Evolutionary conservation across 2,329 filamentous ascomycete species (phyloP), one percentile per base, ranked within the genome.

Genomic region (Colletotrichum endophyticum): DNA sequence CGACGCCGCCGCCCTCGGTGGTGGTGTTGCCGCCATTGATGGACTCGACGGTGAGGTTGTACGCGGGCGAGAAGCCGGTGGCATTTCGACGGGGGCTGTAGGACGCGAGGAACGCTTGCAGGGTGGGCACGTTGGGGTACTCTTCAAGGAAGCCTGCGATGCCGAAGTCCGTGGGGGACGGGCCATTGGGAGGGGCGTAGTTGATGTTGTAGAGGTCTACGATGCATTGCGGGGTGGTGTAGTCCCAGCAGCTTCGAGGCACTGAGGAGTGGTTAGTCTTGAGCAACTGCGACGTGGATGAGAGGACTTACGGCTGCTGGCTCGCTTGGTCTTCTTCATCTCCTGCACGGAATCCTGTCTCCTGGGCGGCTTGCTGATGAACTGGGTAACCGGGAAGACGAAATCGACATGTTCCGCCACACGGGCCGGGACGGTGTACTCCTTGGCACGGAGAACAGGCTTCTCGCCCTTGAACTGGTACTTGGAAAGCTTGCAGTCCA

Each of bases 321-420:
- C 28, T 32, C 70, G 25, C 34, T 72, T 72, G 9, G 57, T 57
- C n/a, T 67, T 72, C 57, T 62, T 71, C n/a, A 30, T 61, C 13
- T n/a, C 76, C 6, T 74, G 78, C 15, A 76, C 82, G 70, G 75
- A 80, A 22, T 79, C 76, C 39, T 82, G 81, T 66, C 81, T 82
- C 66, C 80, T 84, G 3, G 87, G 87, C 4, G 84, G 82, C 85
- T 56, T 57, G 39, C 5, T 56, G 7, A 89, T 87, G 73, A 90
- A 90, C 82, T 90, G 87, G 73, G 84, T 82, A 57, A 90, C 80
- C 0, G 89, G 89, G 56, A 88, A 85, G 32, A 90, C 82, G 76
- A 90, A 90, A 70, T 84, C 84, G 70, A 90, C 84, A 72, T 84
- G 80, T 3, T 81, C 78, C 3, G 81, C 79, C 7, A 90, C 81